Conservation (phyloP, 805 yeast genomes). For the Yamadazyma laniorum region DNA sequence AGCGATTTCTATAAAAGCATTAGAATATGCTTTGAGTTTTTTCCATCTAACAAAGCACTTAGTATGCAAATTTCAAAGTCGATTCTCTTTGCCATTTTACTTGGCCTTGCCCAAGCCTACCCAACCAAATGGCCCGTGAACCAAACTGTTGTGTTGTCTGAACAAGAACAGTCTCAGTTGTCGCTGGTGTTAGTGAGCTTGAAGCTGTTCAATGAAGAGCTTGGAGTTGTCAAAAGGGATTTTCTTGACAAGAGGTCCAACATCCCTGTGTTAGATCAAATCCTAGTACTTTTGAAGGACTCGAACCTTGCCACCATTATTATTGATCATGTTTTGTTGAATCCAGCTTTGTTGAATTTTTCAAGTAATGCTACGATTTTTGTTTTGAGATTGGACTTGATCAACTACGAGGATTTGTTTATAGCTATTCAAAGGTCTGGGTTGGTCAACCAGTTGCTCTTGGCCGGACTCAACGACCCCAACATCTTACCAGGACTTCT, state of each 20-base stretch:
- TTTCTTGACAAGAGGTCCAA: constrained; percentile 17
- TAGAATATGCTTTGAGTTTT: too few relatives aligned
- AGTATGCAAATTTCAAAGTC: constrained; percentile 7
- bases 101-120: constrained; percentile 5
- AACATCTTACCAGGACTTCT: constrained; percentile 24
- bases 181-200: constrained; percentile 12
- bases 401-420: constrained; percentile 23
- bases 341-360: constrained; percentile 20
- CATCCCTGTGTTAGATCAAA: constrained; percentile 22
- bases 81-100: neutral
- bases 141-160: neutral
- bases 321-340: constrained; percentile 22
- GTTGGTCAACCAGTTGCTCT: constrained; percentile 20
- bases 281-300: constrained; percentile 20
- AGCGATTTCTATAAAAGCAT: constrained; percentile 20
- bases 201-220: constrained; percentile 13
- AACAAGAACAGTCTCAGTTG: constrained; percentile 8
- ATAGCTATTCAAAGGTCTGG: constrained; percentile 27
- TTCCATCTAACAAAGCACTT: constrained; percentile 40
- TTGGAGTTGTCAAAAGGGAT: constrained; percentile 5
- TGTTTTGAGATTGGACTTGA: constrained; percentile 17
- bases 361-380: constrained; percentile 21
- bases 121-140: constrained; percentile 1
- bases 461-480: constrained; percentile 24
- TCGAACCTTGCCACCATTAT: constrained; percentile 22